Conservation (phyloP, 2,329 filamentous ascomycete species). For the Bipolaris victoriae region DNA sequence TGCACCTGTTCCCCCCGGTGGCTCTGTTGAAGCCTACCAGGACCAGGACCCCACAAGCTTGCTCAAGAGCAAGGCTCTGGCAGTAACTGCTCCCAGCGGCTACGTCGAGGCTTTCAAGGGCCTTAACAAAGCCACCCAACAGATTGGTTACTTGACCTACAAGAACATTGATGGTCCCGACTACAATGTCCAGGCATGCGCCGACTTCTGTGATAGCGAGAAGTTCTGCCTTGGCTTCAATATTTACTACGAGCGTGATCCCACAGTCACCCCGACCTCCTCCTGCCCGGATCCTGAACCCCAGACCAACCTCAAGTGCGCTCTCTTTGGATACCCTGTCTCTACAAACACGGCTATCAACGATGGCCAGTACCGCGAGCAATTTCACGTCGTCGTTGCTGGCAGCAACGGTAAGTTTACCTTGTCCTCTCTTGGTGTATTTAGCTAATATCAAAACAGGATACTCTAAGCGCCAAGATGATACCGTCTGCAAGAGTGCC, state of each 20-base stretch:
- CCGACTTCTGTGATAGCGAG: slow-evolving; percentile 31
- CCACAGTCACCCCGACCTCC: slow-evolving; percentile 19
- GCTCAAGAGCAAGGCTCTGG: slow-evolving; percentile 18
- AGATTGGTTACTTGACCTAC: slow-evolving; percentile 39
- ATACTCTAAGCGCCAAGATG: slow-evolving; percentile 31
- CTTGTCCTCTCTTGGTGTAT: not conserved
- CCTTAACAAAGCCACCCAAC: slow-evolving; percentile 23
- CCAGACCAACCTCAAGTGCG: slow-evolving; percentile 37
- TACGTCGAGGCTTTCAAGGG: slow-evolving; percentile 30
- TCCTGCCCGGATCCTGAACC: slow-evolving; percentile 28
- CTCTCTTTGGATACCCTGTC: slow-evolving; percentile 39
- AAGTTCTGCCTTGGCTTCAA: slow-evolving; percentile 39
- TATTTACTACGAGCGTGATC: slow-evolving; percentile 39
- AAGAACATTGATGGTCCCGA: slow-evolving; percentile 25
- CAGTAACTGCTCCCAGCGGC: slow-evolving; percentile 19
- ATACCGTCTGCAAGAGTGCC: slow-evolving; percentile 8
- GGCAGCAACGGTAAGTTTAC: slow-evolving; percentile 30
- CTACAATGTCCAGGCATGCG: slow-evolving; percentile 27
- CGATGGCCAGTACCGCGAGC: slow-evolving; percentile 29
- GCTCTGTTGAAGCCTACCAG: slow-evolving; percentile 20
- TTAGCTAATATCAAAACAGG: slow-evolving; percentile 4
- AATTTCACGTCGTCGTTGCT: slow-evolving; percentile 36
- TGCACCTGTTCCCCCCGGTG: not conserved
- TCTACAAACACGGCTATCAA: slow-evolving; percentile 26
- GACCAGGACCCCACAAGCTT: not conserved